phyloP scores from a whole-genome alignment of 2,329 filamentous ascomycete genomes.

The Hirsutella minnesotensis region DNA sequence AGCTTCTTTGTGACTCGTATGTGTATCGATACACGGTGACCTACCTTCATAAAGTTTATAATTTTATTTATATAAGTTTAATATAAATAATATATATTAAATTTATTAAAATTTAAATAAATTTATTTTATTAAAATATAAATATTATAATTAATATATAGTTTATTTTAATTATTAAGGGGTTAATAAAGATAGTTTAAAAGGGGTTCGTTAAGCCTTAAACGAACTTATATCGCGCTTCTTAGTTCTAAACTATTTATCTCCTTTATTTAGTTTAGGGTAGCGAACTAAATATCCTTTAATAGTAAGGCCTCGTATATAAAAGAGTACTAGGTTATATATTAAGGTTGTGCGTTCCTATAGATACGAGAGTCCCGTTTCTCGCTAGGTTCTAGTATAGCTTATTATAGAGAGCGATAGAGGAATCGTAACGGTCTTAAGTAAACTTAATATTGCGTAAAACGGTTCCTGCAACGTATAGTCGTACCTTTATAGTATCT shows the following conservation, averaged over 20 bases:
- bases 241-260: constrained; percentile 86
- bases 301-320: constrained; percentile 87
- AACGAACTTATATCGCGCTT: too few species aligned
- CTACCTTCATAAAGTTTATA: too few species aligned
- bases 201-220: too few species aligned
- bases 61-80: too few species aligned
- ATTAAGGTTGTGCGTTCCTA: constrained; percentile 93
- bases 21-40: too few species aligned
- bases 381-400: constrained; percentile 92
- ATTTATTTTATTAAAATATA: too few species aligned
- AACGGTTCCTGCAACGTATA: constrained; percentile 80
- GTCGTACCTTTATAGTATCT: constrained; percentile 66
- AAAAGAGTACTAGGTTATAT: constrained; percentile 89
- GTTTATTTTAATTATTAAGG: too few species aligned
- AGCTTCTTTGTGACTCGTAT: too few species aligned
- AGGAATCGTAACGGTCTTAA: constrained; percentile 84
- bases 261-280: constrained; percentile 81
- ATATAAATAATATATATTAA: too few species aligned
- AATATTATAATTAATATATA: too few species aligned
- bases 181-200: too few species aligned
- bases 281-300: constrained; percentile 82
- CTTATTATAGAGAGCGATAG: constrained; percentile 97
- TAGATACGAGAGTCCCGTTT: constrained; percentile 87
- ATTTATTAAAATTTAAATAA: too few species aligned
- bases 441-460: constrained; percentile 87